Conservation (phyloP, 2,329 filamentous ascomycete species). For the Aureobasidium sp. region DNA sequence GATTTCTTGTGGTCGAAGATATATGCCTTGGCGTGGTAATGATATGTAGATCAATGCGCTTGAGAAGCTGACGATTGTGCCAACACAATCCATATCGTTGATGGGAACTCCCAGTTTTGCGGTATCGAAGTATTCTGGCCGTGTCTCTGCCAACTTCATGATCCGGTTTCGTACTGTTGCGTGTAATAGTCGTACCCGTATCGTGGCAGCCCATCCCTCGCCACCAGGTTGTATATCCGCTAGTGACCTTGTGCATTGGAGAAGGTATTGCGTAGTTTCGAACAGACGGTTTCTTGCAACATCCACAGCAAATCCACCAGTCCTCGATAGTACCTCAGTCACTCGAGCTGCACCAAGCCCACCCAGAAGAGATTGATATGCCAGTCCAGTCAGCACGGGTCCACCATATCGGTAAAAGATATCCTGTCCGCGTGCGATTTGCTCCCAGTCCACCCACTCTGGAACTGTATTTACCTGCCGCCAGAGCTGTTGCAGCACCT, state of each 20-base stretch:
- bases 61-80: constrained; percentile 63
- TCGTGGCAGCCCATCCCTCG: constrained; percentile 53
- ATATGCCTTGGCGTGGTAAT: constrained; percentile 65
- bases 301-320: constrained; percentile 62
- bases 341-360: constrained; percentile 66
- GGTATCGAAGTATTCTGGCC: constrained; percentile 54
- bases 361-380: constrained; percentile 58
- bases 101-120: constrained; percentile 56
- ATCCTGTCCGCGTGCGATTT: constrained; percentile 64
- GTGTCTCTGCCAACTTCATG: constrained; percentile 45
- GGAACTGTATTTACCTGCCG: constrained; percentile 57
- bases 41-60: constrained; percentile 58
- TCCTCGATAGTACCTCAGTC: constrained; percentile 64
- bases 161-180: constrained; percentile 59
- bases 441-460: constrained; percentile 69
- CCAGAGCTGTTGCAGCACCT: constrained; percentile 53
- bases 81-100: constrained; percentile 67
- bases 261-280: constrained; percentile 67
- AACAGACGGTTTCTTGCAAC: constrained; percentile 58
- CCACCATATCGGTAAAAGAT: constrained; percentile 70
- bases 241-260: constrained; percentile 59
- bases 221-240: constrained; percentile 60
- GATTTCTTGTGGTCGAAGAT: constrained; percentile 51
- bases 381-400: constrained; percentile 53
- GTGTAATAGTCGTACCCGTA: constrained; percentile 62